Conservation (phyloP, 345 rosid species). For the Pistacia vera region DNA sequence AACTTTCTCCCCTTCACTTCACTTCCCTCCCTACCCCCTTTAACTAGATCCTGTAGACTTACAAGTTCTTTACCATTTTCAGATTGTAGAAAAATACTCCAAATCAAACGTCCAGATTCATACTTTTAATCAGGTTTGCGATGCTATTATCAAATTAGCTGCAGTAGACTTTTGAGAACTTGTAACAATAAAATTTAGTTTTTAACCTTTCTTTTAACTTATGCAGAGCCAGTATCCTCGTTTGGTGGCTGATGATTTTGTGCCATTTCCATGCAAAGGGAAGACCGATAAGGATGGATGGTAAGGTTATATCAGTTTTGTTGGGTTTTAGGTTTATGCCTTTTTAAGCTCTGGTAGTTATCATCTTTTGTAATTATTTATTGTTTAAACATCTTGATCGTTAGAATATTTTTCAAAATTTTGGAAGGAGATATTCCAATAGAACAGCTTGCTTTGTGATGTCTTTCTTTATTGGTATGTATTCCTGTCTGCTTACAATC, state of each 20-base stretch:
- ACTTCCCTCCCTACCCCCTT: neutral
- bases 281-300: conserved; percentile 91
- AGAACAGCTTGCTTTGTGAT: neutral
- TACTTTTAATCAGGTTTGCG: conserved; percentile 89
- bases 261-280: conserved; percentile 90
- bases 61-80: conserved; percentile 17
- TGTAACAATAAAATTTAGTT: conserved; percentile 10
- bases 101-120: conserved; percentile 79
- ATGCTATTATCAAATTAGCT: conserved; percentile 15
- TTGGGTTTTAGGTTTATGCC: neutral
- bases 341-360: conserved; percentile 8
- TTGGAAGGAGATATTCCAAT: neutral
- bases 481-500: neutral
- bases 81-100: conserved; percentile 91
- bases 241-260: conserved; percentile 74
- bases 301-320: conserved; percentile 40
- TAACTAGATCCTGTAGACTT: conserved; percentile 10
- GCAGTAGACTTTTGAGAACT: conserved; percentile 3
- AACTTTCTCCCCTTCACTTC: neutral
- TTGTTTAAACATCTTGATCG: neutral
- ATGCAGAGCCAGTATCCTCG: conserved; percentile 98
- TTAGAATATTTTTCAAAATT: neutral
- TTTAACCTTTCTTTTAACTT: conserved; percentile 15
- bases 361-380: neutral
- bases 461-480: neutral